Base-by-base conservation (phyloP, 2,329 filamentous ascomycete genomes). In the Aspergillus chevalieri region DNA sequence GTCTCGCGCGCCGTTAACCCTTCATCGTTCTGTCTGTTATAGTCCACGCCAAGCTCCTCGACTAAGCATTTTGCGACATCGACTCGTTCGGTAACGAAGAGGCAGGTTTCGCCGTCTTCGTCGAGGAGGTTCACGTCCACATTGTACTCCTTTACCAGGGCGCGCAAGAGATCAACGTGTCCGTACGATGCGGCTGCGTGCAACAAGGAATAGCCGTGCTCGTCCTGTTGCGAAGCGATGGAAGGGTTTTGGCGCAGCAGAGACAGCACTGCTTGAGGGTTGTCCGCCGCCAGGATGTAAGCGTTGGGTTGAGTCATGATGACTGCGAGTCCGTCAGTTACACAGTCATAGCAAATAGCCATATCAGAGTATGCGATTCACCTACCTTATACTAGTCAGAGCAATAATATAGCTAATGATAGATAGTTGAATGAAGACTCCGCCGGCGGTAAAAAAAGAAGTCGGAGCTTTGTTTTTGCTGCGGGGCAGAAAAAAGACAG, bases 131-230 rank as follows among this genome's bases (percentile, higher is more conserved):
- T 85, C 44, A 90, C 81, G 52, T 91, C 76, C 21, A 92, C 91
- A 10, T 83, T 72, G 70, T 91, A 89, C 30, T 92, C 87, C 43
- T 76, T 76, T 24, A 95, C 77, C 5, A 98, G 79, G 0, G 82
- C 71, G 38, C 87, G 85, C 14, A 96, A 79, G 14, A 98, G 83
- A 48, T 87, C 81, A 33, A 89, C 73, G 65, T 97, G 91, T 65
- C 86, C 87, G 78, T 97, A 98, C 58, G 91, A 96, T 15, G 89
- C 85, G 14, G 92, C 89, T 47, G 93, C 93, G 70, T 98, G 93
- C 44, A 97, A 76, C 22, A 97, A 82, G 43, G 90, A 95, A 74
- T 98, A 98, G 62, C 93, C 93, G 64, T 96, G 87, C 52, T 86
- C 83, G 69, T 98, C 93, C 72, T 95, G 89, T 47, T 79, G 74